phyloP scores from a whole-genome alignment of 345 rosid species.

The Aquilaria yunnanensis region DNA sequence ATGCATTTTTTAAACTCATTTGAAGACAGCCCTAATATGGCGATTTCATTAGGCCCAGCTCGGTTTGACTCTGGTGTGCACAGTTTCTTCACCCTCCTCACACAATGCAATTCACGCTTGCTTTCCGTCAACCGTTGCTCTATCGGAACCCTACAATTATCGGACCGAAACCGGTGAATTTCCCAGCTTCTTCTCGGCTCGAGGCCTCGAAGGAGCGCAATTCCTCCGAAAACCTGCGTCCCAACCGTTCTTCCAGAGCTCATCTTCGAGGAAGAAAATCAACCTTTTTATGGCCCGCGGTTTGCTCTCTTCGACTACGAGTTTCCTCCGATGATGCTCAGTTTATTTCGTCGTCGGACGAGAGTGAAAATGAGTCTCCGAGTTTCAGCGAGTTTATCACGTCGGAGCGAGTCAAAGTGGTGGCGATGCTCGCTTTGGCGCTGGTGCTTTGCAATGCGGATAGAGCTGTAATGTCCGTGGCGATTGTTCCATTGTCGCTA shows the following conservation, averaged over 20 bases:
- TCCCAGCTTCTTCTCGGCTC: slow-evolving; percentile 11
- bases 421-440: slow-evolving; percentile 85
- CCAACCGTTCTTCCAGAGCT: slow-evolving; percentile 7
- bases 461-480: slow-evolving; percentile 94
- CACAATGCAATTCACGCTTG: too few species aligned
- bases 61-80: too few species aligned
- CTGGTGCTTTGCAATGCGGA: slow-evolving; percentile 88
- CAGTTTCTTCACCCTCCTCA: too few species aligned
- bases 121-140: neutral
- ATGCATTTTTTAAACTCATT: too few species aligned
- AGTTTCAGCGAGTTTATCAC: slow-evolving; percentile 73
- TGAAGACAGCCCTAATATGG: too few species aligned
- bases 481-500: slow-evolving; percentile 78
- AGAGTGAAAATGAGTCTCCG: slow-evolving; percentile 29
- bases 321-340: slow-evolving; percentile 44
- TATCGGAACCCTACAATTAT: neutral
- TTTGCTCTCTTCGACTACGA: slow-evolving; percentile 29
- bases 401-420: slow-evolving; percentile 91
- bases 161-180: slow-evolving; percentile 1
- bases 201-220: slow-evolving; percentile 1
- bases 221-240: slow-evolving; percentile 8
- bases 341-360: slow-evolving; percentile 25
- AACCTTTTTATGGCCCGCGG: slow-evolving; percentile 1
- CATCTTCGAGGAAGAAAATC: slow-evolving; percentile 8
- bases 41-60: too few species aligned